A percentile compares a stretch with the other conserved stretches of the same genome.
Conservation (phyloP, 2,329 filamentous ascomycete genomes). For the Xylaria hypoxylon region DNA sequence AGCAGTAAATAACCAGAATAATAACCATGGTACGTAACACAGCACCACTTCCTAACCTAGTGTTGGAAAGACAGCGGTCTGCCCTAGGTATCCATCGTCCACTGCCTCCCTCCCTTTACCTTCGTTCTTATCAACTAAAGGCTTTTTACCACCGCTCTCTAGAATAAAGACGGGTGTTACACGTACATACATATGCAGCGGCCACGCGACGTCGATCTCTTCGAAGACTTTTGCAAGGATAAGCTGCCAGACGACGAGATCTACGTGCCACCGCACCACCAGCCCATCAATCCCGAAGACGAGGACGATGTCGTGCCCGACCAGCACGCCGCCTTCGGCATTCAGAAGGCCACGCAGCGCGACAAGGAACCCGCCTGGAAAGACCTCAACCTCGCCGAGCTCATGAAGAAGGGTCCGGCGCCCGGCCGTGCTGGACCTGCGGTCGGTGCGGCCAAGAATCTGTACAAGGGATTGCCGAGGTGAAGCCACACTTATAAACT, state of each 20-base stretch:
- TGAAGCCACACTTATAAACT: conserved; percentile 39
- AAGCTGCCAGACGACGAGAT: conserved; percentile 81
- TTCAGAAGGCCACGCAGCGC: conserved; percentile 81
- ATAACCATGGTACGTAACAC: conserved; percentile 17
- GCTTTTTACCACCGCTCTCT: not conserved
- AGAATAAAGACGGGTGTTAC: conserved; percentile 80
- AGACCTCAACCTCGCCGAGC: conserved; percentile 77
- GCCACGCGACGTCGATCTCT: conserved; percentile 79
- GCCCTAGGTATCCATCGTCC: not conserved
- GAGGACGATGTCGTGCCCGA: conserved; percentile 90
- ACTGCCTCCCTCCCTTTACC: not conserved
- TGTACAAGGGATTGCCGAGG: conserved; percentile 52
- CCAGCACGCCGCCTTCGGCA: conserved; percentile 88
- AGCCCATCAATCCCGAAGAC: conserved; percentile 87
- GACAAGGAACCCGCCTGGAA: conserved; percentile 80
- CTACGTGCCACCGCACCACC: conserved; percentile 81
- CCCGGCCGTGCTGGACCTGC: conserved; percentile 40
- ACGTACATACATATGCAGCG: conserved; percentile 81
- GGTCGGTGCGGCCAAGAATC: conserved; percentile 25
- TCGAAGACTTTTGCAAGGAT: conserved; percentile 80
- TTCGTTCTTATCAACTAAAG: conserved; percentile 19
- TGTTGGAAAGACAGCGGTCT: not conserved
- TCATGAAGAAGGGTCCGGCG: conserved; percentile 72
- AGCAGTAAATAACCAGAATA: not conserved
- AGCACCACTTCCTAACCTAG: not conserved